Evolutionary conservation across 2,329 filamentous ascomycete species (phyloP), one percentile per base, ranked within the genome.

Genomic region (Lasiodiplodia theobromae): DNA sequence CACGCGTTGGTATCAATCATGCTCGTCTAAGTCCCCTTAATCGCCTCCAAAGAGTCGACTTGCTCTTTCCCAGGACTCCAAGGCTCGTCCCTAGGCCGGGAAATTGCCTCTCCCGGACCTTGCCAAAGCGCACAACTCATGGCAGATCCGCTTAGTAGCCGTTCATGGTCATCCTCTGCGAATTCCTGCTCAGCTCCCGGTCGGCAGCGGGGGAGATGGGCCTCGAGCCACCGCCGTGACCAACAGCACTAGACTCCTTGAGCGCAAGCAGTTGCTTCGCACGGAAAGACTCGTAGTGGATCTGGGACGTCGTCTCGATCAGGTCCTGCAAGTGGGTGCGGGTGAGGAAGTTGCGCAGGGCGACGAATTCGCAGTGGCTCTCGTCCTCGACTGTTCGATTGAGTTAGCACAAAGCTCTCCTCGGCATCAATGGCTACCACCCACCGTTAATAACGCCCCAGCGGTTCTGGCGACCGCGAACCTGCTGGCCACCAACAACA

Each of bases 251-350:
- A 87, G 92, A 97, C 87, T 99, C 96, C 89, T 98, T 99, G 80
- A 99, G 88, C 69, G 96, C 96, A 79, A 99, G 86, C 77, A 99
- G 87, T 84, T 99, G 96, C 90, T 99, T 99, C 77, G 96, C 94
- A 83, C 96, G 94, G 94, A 99, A 99, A 70, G 94, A 97, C 87
- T 99, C 96, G 87, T 99, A 99, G 88, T 99, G 96, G 83, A 97
- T 99, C 86, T 99, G 96, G 75, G 94, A 97, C 58, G 96, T 99
- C 38, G 96, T 99, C 86, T 99, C 96, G 82, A 99, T 97, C 74
- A 99, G 89, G 78, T 99, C 96, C 87, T 99, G 96, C 69, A 99
- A 89, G 83, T 99, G 96, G 72, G 96, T 98, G 79, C 96, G 93
- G 76, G 96, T 97, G 72, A 99, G 89, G 89, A 99, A 99, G 87